A percentile compares a stretch with the other conserved stretches of the same genome.
phyloP scores from a whole-genome alignment of 768 basidiomycete genomes.

The Rhizopogon rudus region DNA sequence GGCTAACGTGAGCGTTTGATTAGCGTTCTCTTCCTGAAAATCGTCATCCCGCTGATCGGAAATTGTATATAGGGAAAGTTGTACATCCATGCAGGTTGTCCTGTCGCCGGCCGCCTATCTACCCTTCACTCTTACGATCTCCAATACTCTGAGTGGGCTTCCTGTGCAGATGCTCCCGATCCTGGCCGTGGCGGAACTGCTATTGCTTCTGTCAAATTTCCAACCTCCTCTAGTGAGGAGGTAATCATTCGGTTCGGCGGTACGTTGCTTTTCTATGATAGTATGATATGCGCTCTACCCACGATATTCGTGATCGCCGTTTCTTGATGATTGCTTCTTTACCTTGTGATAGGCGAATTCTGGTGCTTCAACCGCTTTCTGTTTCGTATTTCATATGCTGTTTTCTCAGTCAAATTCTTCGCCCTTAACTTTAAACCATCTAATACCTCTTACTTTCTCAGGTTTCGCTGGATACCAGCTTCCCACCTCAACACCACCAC shows the following conservation, averaged over 20 bases:
- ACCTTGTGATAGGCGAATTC: background rate
- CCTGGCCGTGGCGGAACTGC: slow-evolving; percentile 37
- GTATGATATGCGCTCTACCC: slow-evolving; percentile 3
- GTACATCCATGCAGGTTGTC: slow-evolving; percentile 39
- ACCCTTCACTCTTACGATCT: slow-evolving; percentile 32
- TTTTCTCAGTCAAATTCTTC: background rate
- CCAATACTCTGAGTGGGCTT: slow-evolving; percentile 22
- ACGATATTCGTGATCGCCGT: background rate
- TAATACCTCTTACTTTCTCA: slow-evolving; percentile 4
- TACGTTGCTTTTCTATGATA: slow-evolving; percentile 3
- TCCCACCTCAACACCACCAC: slow-evolving; percentile 16
- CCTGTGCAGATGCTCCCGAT: slow-evolving; percentile 31
- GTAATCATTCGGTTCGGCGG: slow-evolving; percentile 36
- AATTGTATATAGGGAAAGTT: slow-evolving; percentile 20
- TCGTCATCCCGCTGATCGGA: background rate
- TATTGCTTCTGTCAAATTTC: slow-evolving; percentile 23
- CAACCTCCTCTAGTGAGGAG: slow-evolving; percentile 5
- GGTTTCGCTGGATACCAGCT: slow-evolving; percentile 35
- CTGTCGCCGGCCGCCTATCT: slow-evolving; percentile 28
- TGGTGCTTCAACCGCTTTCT: background rate
- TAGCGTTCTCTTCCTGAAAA: background rate
- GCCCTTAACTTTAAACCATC: slow-evolving; percentile 3
- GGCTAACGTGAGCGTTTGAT: slow-evolving; percentile 15
- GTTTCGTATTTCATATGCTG: background rate
- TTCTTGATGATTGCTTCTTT: background rate